Evolutionary conservation across 768 basidiomycete species (phyloP), one percentile per base, ranked within the genome.

Genomic region (Psilocybe sp.): DNA sequence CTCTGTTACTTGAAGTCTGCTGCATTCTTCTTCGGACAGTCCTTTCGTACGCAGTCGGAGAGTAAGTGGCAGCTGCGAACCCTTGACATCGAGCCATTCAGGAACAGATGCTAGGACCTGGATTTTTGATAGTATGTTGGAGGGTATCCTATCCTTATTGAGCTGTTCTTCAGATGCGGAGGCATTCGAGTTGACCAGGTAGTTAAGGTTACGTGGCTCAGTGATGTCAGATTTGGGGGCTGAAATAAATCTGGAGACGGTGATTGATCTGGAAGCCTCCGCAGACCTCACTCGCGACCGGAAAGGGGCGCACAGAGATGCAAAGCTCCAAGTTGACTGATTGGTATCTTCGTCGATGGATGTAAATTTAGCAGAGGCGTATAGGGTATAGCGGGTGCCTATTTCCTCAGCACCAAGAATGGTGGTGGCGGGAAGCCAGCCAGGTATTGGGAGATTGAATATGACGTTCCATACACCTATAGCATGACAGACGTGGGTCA

Each of bases 361-460:
- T 20, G 72, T 56, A 58, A 82, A 84, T 54, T 78, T 81, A 8
- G 85, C 87, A 19, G 79, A 79, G 13, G 88, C 87, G 54, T 78
- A 80, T 20, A 92, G 72, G 15, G 74, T 71, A 61, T 92, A 92
- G 47, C 75, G 77, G 5, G 81, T 79, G 16, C 87, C 87, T 32
- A 77, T 60, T 11, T 74, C 73, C 15, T 76, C 74, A 13, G 74
- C 64, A 19, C 83, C 81, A 50, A 81, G 76, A 3, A 46, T 58
- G 19, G 80, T 71, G 13, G 81, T 76, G 1, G 76, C 74, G 7
- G 93, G 93, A 2, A 97, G 75, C 94, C 94, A 96, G 14, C 92
- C 94, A 4, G 93, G 92, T n/a, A 95, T 70, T 13, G 81, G 77
- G 3, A 97, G 68, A 64, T 92, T 85, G 64, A 95, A 96, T 14